A percentile compares a stretch with the other conserved stretches of the same genome.
Conservation (phyloP, 768 basidiomycete species). For the Agaricus sinodeliciosus region DNA sequence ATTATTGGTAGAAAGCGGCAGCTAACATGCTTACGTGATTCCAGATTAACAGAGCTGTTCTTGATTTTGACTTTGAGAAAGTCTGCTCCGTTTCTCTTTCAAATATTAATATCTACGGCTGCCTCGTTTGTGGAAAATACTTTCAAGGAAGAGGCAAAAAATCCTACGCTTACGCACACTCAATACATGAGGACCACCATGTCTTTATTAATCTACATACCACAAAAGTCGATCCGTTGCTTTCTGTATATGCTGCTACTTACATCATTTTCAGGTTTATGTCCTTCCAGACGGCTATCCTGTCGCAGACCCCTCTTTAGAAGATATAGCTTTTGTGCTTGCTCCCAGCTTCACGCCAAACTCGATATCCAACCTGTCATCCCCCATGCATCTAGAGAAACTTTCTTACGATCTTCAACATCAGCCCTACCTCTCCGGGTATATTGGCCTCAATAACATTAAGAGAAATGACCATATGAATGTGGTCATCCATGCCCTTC, state of each 20-base stretch:
- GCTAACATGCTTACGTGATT: conserved; percentile 5
- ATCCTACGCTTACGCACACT: conserved; percentile 94
- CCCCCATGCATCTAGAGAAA: conserved; percentile 53
- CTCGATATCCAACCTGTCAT: conserved; percentile 49
- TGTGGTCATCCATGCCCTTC: conserved; percentile 88
- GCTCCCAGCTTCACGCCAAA: conserved; percentile 75
- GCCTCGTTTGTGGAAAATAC: conserved; percentile 97
- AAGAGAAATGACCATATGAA: conserved; percentile 97
- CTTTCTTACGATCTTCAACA: conserved; percentile 81
- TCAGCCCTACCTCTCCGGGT: conserved; percentile 85
- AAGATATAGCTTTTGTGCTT: conserved; percentile 90
- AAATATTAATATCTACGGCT: conserved; percentile 97
- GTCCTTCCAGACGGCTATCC: conserved; percentile 95
- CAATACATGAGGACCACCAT: conserved; percentile 96
- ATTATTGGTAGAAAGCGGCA: conserved; percentile 5
- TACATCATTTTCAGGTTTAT: conserved; percentile 62
- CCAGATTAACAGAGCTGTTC: conserved; percentile 82
- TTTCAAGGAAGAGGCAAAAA: conserved; percentile 94
- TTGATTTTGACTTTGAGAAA: conserved; percentile 99
- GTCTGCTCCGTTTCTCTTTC: conserved; percentile 94
- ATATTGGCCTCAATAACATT: conserved; percentile 96
- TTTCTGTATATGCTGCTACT: conserved; percentile 11
- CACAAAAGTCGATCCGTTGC: conserved; percentile 60
- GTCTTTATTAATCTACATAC: conserved; percentile 96
- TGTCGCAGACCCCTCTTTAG: conserved; percentile 93